Evolutionary conservation across 2,329 filamentous ascomycete species (phyloP).

Genomic region (Didymella pomorum): DNA sequence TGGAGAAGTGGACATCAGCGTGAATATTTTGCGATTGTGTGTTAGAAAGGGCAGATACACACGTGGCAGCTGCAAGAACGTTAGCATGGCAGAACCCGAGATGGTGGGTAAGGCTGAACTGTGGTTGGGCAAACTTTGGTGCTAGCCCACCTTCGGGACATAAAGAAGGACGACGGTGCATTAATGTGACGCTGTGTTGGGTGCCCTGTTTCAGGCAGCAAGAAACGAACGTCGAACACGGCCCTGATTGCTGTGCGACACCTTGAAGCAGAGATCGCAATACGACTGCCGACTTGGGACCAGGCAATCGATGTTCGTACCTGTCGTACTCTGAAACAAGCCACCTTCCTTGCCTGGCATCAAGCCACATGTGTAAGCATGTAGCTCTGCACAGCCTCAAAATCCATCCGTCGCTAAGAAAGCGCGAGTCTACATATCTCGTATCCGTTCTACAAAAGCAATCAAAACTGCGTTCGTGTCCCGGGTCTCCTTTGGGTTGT

Average conservation of each 20-base stretch:
- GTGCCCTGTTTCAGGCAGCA: conserved; percentile 13
- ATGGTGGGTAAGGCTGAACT: conserved; percentile 46
- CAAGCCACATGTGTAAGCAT: conserved; percentile 17
- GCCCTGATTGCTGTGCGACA: conserved; percentile 1
- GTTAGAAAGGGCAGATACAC: conserved; percentile 25
- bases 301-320: background rate
- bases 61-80: conserved; percentile 45
- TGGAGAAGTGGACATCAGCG: background rate
- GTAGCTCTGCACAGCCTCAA: conserved; percentile 18
- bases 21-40: conserved; percentile 1
- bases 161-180: conserved; percentile 11
- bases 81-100: conserved; percentile 31
- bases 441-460: conserved; percentile 2
- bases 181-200: conserved; percentile 2
- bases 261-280: background rate
- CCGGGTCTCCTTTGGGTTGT: background rate
- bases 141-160: conserved; percentile 12
- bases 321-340: conserved; percentile 17
- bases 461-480: background rate
- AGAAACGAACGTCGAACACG: background rate
- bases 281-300: background rate
- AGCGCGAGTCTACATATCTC: background rate
- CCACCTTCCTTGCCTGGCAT: conserved; percentile 1
- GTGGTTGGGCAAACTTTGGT: conserved; percentile 30
- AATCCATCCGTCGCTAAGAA: conserved; percentile 8